A percentile compares a stretch with the other conserved stretches of the same genome.
Conservation (phyloP, 129 eudicot species). For the Saussurea involucrata region DNA sequence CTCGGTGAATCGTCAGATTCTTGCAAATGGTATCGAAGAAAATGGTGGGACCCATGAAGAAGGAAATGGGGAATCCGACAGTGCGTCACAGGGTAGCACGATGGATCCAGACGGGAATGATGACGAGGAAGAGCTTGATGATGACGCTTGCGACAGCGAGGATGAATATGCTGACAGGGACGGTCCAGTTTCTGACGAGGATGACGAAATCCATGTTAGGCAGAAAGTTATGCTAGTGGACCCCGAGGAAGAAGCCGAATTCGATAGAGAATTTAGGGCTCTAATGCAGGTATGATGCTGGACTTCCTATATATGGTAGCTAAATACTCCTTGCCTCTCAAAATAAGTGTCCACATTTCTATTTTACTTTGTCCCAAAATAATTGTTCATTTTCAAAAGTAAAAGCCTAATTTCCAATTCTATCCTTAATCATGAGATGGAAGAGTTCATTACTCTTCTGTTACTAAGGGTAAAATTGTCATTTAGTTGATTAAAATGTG, state of each 20-base stretch:
- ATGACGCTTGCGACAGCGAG: slow-evolving; percentile 68
- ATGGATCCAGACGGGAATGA: slow-evolving; percentile 59
- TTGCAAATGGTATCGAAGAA: slow-evolving; percentile 61
- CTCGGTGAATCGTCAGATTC: slow-evolving; percentile 51
- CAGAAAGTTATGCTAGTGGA: slow-evolving; percentile 70
- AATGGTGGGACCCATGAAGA: slow-evolving; percentile 77
- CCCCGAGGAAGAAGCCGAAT: slow-evolving; percentile 91
- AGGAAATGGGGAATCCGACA: slow-evolving; percentile 53
- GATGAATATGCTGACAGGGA: slow-evolving; percentile 64
- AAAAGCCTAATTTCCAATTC: not conserved
- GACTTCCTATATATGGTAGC: not conserved
- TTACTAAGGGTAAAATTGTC: too few species aligned
- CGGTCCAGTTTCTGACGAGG: slow-evolving; percentile 74
- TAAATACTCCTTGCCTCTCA: too few species aligned
- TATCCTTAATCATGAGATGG: not conserved
- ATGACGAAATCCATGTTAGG: slow-evolving; percentile 83
- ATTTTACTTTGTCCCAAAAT: too few species aligned
- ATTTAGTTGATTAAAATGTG: not conserved
- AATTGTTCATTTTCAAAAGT: too few species aligned
- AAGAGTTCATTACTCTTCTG: not conserved
- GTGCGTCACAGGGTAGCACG: slow-evolving; percentile 78
- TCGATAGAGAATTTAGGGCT: slow-evolving; percentile 82
- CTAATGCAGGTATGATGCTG: slow-evolving; percentile 61
- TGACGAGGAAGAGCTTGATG: slow-evolving; percentile 69
- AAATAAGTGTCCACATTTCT: too few species aligned